phyloP scores from a whole-genome alignment of 495 filamentous ascomycete genomes.

The Pseudotulostoma volvatum region DNA sequence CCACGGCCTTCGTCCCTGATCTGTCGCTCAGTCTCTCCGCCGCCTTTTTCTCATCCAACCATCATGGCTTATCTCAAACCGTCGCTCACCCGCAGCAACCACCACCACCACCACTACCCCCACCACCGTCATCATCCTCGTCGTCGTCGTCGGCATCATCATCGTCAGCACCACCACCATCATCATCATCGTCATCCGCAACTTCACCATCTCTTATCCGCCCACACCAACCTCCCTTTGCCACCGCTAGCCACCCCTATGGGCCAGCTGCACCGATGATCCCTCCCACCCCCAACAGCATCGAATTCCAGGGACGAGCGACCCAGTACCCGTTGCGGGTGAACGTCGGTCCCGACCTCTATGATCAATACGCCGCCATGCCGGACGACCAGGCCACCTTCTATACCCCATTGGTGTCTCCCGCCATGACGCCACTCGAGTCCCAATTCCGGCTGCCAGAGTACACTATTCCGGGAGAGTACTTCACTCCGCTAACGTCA shows the following conservation, averaged over 20 bases:
- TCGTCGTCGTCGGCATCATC: too few relatives aligned
- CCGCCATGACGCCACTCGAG: conserved; percentile 84
- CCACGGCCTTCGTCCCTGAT: conserved; percentile 2
- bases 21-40: conserved; percentile 1
- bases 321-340: conserved; percentile 43
- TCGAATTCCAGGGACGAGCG: conserved; percentile 64
- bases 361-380: conserved; percentile 55
- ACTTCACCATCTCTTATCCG: conserved; percentile 1
- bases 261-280: conserved; percentile 46
- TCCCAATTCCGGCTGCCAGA: conserved; percentile 65
- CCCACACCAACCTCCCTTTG: conserved; percentile 11
- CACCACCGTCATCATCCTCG: too few relatives aligned
- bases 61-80: too few relatives aligned
- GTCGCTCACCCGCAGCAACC: too few relatives aligned
- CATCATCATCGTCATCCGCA: conserved; percentile 7
- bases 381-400: conserved; percentile 74
- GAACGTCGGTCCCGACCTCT: conserved; percentile 47
- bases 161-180: too few relatives aligned
- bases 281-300: conserved; percentile 84
- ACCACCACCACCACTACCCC: too few relatives aligned
- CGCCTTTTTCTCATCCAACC: too few relatives aligned
- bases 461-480: conserved; percentile 70
- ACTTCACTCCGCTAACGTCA: conserved; percentile 87
- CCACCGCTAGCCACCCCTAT: too few relatives aligned
- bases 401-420: conserved; percentile 89